phyloP scores from a whole-genome alignment of 257 asterid genomes.

The Forsythia viridissima region DNA sequence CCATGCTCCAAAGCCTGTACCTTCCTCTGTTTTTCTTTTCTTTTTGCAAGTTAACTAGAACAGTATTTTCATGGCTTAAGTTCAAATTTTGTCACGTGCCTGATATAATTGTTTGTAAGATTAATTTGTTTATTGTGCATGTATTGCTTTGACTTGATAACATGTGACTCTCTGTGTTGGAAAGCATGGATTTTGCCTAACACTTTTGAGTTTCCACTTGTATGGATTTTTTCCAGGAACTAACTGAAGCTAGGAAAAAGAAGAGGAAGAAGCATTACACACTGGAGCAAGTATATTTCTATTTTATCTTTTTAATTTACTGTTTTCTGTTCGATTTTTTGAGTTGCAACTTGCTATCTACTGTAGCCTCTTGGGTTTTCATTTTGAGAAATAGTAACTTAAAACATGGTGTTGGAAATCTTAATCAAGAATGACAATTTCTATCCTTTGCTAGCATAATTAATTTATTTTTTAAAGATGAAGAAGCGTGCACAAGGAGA shows the following conservation, averaged over 20 bases:
- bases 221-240: constrained; percentile 48
- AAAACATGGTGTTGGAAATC: background rate
- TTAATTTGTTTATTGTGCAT: background rate
- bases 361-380: background rate
- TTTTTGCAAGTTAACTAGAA: background rate
- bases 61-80: background rate
- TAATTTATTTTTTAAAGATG: background rate
- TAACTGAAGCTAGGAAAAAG: constrained; percentile 83
- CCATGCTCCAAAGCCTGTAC: background rate
- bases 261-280: constrained; percentile 90
- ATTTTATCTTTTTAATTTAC: background rate
- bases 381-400: background rate
- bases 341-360: constrained; percentile 13
- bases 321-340: background rate
- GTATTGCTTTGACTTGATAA: background rate
- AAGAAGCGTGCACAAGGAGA: background rate
- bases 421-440: constrained; percentile 3
- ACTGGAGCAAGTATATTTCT: constrained; percentile 65
- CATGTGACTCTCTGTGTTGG: background rate
- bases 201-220: constrained; percentile 6
- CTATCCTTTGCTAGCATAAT: constrained; percentile 1
- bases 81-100: background rate
- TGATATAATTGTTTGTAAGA: background rate
- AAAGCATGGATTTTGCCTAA: background rate
- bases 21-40: background rate